phyloP scores from a whole-genome alignment of 2,329 filamentous ascomycete species.

The Phaeoacremonium minimum region DNA sequence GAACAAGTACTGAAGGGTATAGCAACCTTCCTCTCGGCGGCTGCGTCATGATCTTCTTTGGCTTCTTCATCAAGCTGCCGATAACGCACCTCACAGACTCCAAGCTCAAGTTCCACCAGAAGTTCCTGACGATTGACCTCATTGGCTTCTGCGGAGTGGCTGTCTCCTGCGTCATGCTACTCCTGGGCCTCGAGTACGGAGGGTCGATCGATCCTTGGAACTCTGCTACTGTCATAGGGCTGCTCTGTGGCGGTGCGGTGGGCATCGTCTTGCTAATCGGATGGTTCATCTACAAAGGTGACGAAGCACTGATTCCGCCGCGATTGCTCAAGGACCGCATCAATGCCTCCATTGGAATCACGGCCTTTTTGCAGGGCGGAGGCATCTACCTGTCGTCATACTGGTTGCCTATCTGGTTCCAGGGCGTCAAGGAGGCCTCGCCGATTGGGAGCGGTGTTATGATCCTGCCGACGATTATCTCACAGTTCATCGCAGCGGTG shows the following conservation, averaged over 20 bases:
- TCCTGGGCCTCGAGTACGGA: conserved; percentile 1
- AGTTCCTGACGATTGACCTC: conserved; percentile 1
- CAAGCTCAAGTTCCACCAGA: not conserved
- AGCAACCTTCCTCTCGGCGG: not conserved
- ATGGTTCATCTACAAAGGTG: not conserved
- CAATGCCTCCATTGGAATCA: not conserved
- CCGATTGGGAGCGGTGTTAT: not conserved
- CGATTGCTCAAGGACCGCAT: not conserved
- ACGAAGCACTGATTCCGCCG: not conserved
- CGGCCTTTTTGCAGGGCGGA: conserved; percentile 2
- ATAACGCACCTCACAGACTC: conserved; percentile 3
- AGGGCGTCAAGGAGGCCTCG: conserved; percentile 1
- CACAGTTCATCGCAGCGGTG: not conserved
- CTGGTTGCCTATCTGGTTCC: conserved; percentile 3
- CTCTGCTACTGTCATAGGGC: conserved; percentile 1
- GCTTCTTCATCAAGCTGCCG: conserved; percentile 5
- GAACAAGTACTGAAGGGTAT: too few species aligned
- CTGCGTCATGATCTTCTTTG: not conserved
- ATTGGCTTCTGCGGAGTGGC: not conserved
- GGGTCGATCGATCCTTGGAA: not conserved
- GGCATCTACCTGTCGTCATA: conserved; percentile 1
- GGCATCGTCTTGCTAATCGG: not conserved
- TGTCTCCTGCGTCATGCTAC: not conserved
- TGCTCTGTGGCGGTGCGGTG: not conserved
- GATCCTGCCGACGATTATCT: conserved; percentile 4